phyloP scores from a whole-genome alignment of 495 filamentous ascomycete species.

The Lepraria neglecta region DNA sequence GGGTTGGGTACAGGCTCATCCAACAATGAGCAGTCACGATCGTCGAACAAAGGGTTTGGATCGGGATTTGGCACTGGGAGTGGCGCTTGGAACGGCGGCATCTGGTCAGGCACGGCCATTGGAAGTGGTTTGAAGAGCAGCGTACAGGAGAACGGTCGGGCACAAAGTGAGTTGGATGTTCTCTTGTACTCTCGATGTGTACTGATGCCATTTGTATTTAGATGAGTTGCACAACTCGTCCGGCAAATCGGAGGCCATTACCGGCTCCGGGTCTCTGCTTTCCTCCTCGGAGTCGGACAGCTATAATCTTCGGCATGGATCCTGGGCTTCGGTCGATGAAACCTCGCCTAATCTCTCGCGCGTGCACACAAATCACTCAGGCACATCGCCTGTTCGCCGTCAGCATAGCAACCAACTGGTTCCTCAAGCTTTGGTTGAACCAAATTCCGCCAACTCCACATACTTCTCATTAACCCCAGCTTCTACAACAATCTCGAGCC shows the following conservation, averaged over 20 bases:
- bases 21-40: slow-evolving; percentile 37
- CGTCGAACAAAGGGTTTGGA: slow-evolving; percentile 37
- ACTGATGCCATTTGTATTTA: slow-evolving; percentile 15
- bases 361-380: slow-evolving; percentile 34
- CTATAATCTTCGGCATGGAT: slow-evolving; percentile 44
- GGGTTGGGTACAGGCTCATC: slow-evolving; percentile 35
- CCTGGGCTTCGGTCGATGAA: slow-evolving; percentile 52
- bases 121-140: slow-evolving; percentile 45
- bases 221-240: slow-evolving; percentile 20
- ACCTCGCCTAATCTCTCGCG: slow-evolving; percentile 40
- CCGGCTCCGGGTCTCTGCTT: slow-evolving; percentile 60
- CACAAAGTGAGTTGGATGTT: slow-evolving; percentile 20
- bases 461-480: slow-evolving; percentile 19
- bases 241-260: slow-evolving; percentile 40
- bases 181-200: background rate
- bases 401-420: slow-evolving; percentile 36
- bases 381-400: slow-evolving; percentile 29
- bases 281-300: slow-evolving; percentile 59
- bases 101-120: slow-evolving; percentile 53
- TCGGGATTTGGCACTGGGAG: slow-evolving; percentile 43
- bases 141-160: slow-evolving; percentile 27
- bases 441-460: slow-evolving; percentile 14
- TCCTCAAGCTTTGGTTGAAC: slow-evolving; percentile 22
- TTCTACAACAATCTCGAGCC: slow-evolving; percentile 12
- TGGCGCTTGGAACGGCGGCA: slow-evolving; percentile 50